phyloP scores from a whole-genome alignment of 345 rosid genomes.

The Lagerstroemia speciosa region DNA sequence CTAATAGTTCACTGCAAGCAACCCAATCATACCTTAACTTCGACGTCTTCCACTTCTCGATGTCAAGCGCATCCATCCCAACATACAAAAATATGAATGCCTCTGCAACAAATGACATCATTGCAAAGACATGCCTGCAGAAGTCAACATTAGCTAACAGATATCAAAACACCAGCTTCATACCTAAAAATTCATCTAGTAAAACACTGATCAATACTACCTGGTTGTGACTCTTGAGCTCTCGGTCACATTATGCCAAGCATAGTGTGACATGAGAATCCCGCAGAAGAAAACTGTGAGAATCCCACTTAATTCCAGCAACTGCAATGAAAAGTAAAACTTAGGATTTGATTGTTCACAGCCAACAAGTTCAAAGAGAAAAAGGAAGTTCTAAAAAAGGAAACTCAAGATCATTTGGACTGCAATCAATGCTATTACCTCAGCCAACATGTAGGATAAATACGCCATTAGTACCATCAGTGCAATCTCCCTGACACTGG shows the following conservation, averaged over 20 bases:
- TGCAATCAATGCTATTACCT: slow-evolving; percentile 31
- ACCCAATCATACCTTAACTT: slow-evolving; percentile 38
- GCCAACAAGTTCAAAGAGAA: neutral
- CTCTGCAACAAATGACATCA: slow-evolving; percentile 82
- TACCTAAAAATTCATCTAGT: neutral
- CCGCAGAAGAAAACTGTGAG: slow-evolving; percentile 92
- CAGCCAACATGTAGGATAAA: slow-evolving; percentile 78
- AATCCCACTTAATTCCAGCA: slow-evolving; percentile 73
- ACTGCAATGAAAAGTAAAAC: slow-evolving; percentile 33
- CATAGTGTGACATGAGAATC: slow-evolving; percentile 77
- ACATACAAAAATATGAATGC: slow-evolving; percentile 85
- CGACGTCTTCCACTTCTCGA: slow-evolving; percentile 71
- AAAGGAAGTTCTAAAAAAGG: neutral
- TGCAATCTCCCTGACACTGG: slow-evolving; percentile 64
- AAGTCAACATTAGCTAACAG: neutral
- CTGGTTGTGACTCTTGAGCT: slow-evolving; percentile 75
- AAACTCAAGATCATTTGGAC: neutral
- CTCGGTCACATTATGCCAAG: slow-evolving; percentile 69
- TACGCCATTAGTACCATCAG: slow-evolving; percentile 81
- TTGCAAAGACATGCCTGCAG: slow-evolving; percentile 71
- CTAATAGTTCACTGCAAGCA: neutral
- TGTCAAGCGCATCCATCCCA: slow-evolving; percentile 89
- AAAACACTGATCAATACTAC: slow-evolving; percentile 17
- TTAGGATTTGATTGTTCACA: neutral
- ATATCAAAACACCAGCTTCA: neutral